Evolutionary conservation across 2,329 filamentous ascomycete species (phyloP).

Genomic region (Colletotrichum nymphaeae): DNA sequence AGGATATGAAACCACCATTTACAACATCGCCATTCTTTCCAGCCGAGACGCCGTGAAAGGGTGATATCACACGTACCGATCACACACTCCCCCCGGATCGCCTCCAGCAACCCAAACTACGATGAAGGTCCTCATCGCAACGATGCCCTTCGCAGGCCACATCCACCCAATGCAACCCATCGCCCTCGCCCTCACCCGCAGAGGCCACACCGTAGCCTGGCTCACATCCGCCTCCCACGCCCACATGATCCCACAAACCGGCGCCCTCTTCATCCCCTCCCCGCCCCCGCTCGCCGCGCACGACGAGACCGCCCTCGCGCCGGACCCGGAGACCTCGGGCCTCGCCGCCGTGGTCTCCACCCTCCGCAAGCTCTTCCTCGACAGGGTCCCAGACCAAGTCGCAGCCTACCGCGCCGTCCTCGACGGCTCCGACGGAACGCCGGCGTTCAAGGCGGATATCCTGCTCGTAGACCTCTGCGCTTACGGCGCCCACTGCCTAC

Average conservation of each 20-base stretch:
- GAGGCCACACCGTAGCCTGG: constrained; percentile 21
- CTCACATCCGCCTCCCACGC: constrained; percentile 16
- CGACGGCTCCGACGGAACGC: not conserved
- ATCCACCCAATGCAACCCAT: constrained; percentile 17
- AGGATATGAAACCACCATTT: too few species aligned
- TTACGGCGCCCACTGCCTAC: constrained; percentile 13
- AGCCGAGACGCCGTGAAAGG: too few species aligned
- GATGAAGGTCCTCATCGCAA: constrained; percentile 31
- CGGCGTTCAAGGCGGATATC: not conserved
- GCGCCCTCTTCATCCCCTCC: constrained; percentile 7
- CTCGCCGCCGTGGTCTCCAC: constrained; percentile 12
- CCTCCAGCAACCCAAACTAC: rapidly evolving
- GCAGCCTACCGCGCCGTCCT: constrained; percentile 6
- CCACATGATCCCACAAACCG: constrained; percentile 1
- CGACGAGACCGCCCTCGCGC: not conserved
- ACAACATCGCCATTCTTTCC: too few species aligned
- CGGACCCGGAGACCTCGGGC: constrained; percentile 9
- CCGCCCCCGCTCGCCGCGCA: constrained; percentile 5
- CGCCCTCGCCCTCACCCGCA: constrained; percentile 12
- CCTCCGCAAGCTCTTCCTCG: constrained; percentile 12
- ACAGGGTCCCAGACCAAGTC: constrained; percentile 12
- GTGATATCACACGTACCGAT: too few species aligned
- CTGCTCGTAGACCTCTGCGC: constrained; percentile 4
- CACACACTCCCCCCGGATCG: too few species aligned
- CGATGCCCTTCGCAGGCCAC: constrained; percentile 17